Evolutionary conservation across 176 grass and related monocot species (phyloP).

Genomic region (Juncus inflexus): DNA sequence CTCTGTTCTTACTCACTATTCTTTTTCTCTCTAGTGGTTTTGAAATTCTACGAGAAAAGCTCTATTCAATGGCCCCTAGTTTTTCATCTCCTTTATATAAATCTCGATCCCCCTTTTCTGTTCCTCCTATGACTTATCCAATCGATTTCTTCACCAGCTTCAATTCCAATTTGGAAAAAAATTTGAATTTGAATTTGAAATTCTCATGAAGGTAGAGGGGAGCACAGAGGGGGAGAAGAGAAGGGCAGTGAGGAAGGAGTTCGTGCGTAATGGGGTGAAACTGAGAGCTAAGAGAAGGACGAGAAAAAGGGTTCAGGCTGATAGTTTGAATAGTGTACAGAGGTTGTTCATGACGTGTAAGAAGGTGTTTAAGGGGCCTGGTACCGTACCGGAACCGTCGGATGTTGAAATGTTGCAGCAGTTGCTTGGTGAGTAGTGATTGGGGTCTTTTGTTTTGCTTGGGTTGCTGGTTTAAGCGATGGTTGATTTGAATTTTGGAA

Average conservation of each 20-base stretch:
- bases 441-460: not conserved
- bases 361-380: constrained; percentile 64
- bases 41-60: constrained; percentile 13
- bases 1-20: not conserved
- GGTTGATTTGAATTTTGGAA: too few species aligned
- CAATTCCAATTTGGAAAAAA: not conserved
- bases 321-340: constrained; percentile 39
- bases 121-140: constrained; percentile 5
- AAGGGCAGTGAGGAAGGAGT: constrained; percentile 28
- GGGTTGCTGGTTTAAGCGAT: not conserved
- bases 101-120: constrained; percentile 2
- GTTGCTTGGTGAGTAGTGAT: constrained; percentile 47
- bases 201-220: constrained; percentile 53
- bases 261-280: constrained; percentile 10
- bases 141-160: constrained; percentile 1
- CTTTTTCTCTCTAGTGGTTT: constrained; percentile 14
- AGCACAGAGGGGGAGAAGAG: constrained; percentile 15
- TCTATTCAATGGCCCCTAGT: constrained; percentile 30
- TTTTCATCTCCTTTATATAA: constrained; percentile 27
- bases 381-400: constrained; percentile 52
- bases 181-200: not conserved
- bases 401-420: constrained; percentile 50
- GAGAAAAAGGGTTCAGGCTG: constrained; percentile 44
- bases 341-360: constrained; percentile 72
- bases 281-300: constrained; percentile 14